Base-by-base conservation (phyloP, 805 yeast species). In the Ogataea trehaloabstinens region DNA sequence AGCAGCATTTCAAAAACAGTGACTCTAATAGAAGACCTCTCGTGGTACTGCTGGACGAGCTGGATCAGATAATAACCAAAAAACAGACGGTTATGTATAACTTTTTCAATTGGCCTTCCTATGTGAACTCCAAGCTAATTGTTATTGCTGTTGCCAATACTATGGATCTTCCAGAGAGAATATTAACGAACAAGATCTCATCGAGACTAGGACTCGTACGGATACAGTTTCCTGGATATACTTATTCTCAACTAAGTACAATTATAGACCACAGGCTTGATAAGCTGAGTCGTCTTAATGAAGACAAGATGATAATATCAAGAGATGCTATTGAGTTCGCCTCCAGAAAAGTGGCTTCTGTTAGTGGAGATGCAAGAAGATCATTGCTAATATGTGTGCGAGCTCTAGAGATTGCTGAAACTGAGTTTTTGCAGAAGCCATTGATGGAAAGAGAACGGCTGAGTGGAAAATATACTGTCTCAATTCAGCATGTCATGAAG, bases 51-150 rank as follows among this genome's bases (percentile, higher is more conserved):
- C 67, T 93, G 62, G 99, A 93, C 63, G 99, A 93, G 59, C 68
- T 93, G 42, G 99, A 93, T 62, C 97, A 93, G 56, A 71, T 93
- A 36, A 90, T 89, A 8, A 82, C 90, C 1, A 80, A 76, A 38
- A 81, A 80, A 41, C 96, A 88, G 57, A 78, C 80, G 31, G 90
- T 91, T 24, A 82, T 91, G 83, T 93, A 93, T 66, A 93, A 93
- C 60, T 88, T 93, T 56, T 89, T 93, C 71, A 93, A 93, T 63
- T 93, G 99, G 99, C 96, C 99, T 4, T 80, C 95, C 0, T 80
- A 86, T 53, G 67, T 75, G 10, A 69, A 79, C 48, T 89, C 98
- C 4, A 82, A 82, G 52, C 67, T 93, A 35, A 78, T 93, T 35
- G 95, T 93, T 2, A 71, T 93, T 29, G 97, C 98, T 0, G 89